Evolutionary conservation across 345 rosid species (phyloP).

Genomic region (Sisymbrium irio): DNA sequence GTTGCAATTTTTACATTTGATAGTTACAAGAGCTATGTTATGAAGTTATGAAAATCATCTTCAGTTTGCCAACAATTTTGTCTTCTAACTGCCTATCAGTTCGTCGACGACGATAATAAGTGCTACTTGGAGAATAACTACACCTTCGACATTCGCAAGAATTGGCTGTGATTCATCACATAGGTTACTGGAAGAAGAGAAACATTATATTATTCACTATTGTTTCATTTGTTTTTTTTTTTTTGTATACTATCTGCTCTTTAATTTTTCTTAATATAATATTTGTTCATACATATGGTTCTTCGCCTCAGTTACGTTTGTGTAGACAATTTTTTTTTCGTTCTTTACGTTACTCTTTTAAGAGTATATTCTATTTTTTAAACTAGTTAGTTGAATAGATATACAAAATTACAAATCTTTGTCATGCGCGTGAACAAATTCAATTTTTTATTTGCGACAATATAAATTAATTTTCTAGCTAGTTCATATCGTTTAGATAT

Average conservation of each 20-base stretch:
- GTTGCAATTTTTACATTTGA: neutral
- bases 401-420: neutral
- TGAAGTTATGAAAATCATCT: neutral
- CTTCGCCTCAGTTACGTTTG: neutral
- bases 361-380: neutral
- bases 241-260: neutral
- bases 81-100: constrained; percentile 38
- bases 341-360: neutral
- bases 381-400: neutral
- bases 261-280: neutral
- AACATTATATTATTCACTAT: neutral
- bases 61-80: neutral
- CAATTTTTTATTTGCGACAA: neutral
- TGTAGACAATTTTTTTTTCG: neutral
- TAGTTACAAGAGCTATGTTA: neutral
- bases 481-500: neutral
- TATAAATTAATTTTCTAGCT: neutral
- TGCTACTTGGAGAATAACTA: constrained; percentile 81
- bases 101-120: constrained; percentile 68
- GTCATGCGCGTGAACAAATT: neutral
- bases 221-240: too few species aligned
- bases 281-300: neutral
- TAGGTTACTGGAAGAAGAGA: constrained; percentile 3
- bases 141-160: constrained; percentile 67
- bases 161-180: constrained; percentile 39